Conservation (phyloP, 75 land plant genomes). For the Cryptomeria japonica region DNA sequence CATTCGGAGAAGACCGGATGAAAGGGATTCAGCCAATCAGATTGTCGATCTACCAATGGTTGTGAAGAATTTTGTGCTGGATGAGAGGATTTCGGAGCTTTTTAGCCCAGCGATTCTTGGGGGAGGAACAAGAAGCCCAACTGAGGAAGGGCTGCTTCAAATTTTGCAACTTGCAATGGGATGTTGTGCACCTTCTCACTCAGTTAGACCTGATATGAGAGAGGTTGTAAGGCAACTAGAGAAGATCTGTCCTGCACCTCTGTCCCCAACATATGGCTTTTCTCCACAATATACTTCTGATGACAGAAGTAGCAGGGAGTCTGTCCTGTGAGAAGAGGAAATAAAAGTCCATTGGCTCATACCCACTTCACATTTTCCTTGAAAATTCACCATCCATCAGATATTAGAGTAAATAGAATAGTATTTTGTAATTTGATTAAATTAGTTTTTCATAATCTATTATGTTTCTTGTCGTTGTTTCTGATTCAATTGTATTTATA, state of each 20-base stretch:
- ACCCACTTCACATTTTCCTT: neutral
- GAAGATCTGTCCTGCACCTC: conserved; percentile 40
- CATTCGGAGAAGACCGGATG: conserved; percentile 55
- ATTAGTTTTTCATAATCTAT: no score
- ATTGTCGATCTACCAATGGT: conserved; percentile 49
- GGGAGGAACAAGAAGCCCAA: conserved; percentile 17
- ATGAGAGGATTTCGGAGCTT: conserved; percentile 45
- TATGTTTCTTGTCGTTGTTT: no score
- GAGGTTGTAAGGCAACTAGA: conserved; percentile 66
- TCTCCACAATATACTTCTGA: conserved; percentile 13
- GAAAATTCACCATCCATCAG: neutral
- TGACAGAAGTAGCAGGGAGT: conserved; percentile 18
- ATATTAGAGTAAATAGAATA: no score
- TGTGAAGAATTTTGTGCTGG: conserved; percentile 56
- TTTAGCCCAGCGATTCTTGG: conserved; percentile 47
- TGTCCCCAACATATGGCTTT: neutral
- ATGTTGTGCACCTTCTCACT: conserved; percentile 79
- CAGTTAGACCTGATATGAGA: conserved; percentile 59
- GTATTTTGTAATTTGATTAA: no score
- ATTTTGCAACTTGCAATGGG: conserved; percentile 79
- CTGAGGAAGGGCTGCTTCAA: conserved; percentile 54
- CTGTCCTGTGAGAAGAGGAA: neutral
- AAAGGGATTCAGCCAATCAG: conserved; percentile 25
- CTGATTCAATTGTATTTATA: no score
- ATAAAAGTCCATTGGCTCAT: neutral